Conservation (phyloP, 176 grass and related monocot species). For the Zea luxurians region DNA sequence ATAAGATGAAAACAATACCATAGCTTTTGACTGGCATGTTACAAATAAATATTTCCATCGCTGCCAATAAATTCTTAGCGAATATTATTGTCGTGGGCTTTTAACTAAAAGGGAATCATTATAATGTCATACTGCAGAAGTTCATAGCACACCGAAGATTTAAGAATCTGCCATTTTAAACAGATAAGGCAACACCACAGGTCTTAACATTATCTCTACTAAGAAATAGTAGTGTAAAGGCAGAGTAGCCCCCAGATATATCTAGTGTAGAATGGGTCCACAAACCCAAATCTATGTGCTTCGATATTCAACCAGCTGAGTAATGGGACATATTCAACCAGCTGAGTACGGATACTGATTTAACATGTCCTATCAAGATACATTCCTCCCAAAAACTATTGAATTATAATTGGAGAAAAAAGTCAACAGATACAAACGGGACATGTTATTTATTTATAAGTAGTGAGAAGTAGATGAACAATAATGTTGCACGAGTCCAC, state of each 20-base stretch:
- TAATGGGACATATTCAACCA: not conserved
- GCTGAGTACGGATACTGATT: not conserved
- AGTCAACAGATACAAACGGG: not conserved
- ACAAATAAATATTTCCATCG: too few species aligned
- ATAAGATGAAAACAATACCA: not conserved
- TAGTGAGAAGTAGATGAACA: constrained; percentile 7
- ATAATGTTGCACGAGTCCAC: not conserved
- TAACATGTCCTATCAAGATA: constrained; percentile 11
- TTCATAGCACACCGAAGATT: not conserved
- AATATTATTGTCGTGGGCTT: not conserved
- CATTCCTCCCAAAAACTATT: not conserved
- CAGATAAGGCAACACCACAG: not conserved
- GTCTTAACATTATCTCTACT: not conserved
- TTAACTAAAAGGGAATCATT: constrained; percentile 13
- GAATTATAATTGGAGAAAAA: constrained; percentile 7
- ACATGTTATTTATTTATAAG: not conserved
- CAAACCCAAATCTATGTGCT: constrained; percentile 5
- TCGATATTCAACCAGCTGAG: not conserved
- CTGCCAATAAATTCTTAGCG: not conserved
- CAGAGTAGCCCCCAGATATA: constrained; percentile 2
- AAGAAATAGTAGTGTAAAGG: constrained; percentile 10
- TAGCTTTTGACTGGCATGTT: not conserved
- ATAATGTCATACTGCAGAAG: not conserved
- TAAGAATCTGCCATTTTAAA: constrained; percentile 11
- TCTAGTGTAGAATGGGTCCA: not conserved